Evolutionary conservation across 768 basidiomycete genomes (phyloP).

Genomic region (Tricholoma flavovirens): DNA sequence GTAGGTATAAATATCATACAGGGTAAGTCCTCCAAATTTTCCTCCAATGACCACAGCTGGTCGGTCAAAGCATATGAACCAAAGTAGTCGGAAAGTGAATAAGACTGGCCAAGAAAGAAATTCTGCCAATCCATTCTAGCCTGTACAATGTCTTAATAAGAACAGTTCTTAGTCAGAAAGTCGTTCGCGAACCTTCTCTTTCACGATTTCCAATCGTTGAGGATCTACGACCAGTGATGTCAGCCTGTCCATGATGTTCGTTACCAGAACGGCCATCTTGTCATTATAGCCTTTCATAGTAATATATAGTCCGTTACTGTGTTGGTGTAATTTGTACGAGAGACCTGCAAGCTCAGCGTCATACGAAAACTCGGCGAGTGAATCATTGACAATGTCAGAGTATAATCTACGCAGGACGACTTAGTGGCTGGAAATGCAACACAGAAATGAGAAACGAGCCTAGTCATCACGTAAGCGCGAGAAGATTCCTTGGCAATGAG

Average conservation of each 20-base stretch:
- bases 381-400: constrained; percentile 80
- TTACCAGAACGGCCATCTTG: constrained; percentile 70
- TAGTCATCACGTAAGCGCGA: constrained; percentile 65
- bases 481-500: constrained; percentile 58
- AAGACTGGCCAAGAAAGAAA: constrained; percentile 81
- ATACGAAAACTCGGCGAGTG: constrained; percentile 86
- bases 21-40: constrained; percentile 69
- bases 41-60: constrained; percentile 68
- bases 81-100: constrained; percentile 73
- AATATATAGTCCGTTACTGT: constrained; percentile 62
- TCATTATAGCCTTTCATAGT: constrained; percentile 86
- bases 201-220: constrained; percentile 75
- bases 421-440: not conserved
- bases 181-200: constrained; percentile 61
- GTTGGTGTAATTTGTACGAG: constrained; percentile 58
- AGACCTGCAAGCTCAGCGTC: constrained; percentile 91
- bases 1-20: constrained; percentile 40
- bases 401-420: constrained; percentile 48
- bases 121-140: constrained; percentile 77
- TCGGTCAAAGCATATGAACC: constrained; percentile 65
- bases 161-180: not conserved
- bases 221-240: constrained; percentile 57
- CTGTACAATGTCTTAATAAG: constrained; percentile 31
- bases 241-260: constrained; percentile 65
- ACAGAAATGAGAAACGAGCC: constrained; percentile 32